These are phyloP conservation scores for Erysimum cheiranthoides DNA, from an alignment of 345 rosid genomes.

Conservation along the genomic window DNA sequence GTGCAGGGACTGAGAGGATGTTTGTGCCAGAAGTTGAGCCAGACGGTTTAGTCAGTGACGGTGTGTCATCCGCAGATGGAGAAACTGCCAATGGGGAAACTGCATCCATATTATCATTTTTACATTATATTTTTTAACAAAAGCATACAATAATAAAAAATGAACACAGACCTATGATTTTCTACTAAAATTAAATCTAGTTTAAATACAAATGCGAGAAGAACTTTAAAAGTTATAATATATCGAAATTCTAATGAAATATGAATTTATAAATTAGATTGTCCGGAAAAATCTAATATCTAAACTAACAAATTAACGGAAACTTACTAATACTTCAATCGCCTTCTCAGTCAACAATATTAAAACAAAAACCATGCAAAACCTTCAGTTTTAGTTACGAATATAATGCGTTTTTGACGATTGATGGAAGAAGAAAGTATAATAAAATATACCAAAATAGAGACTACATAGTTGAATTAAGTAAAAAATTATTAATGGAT, in stretches of 20 bases:
- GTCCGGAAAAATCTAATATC: neutral
- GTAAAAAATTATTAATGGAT: neutral
- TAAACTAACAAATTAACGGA: constrained; percentile 1
- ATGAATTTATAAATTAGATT: neutral
- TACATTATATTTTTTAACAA: neutral
- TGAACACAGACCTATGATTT: no score
- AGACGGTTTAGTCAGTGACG: constrained; percentile 24
- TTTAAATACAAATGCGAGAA: neutral
- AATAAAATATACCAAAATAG: neutral
- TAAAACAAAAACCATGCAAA: neutral
- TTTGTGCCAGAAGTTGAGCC: constrained; percentile 17
- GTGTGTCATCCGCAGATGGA: constrained; percentile 17
- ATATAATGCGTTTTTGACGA: neutral
- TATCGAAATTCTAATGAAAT: neutral
- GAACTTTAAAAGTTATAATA: neutral
- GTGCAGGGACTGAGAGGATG: constrained; percentile 18
- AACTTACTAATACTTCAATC: neutral
- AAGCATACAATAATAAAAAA: neutral
- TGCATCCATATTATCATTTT: constrained; percentile 9
- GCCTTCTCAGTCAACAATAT: neutral
- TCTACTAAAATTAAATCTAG: neutral
- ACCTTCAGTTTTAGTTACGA: neutral
- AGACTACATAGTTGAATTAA: neutral
- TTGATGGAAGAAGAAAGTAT: neutral
- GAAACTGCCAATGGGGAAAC: constrained; percentile 3